These are phyloP conservation scores for Chlorella sp. DNA, from an alignment of 139 green algal species.

Conservation along the genomic window DNA sequence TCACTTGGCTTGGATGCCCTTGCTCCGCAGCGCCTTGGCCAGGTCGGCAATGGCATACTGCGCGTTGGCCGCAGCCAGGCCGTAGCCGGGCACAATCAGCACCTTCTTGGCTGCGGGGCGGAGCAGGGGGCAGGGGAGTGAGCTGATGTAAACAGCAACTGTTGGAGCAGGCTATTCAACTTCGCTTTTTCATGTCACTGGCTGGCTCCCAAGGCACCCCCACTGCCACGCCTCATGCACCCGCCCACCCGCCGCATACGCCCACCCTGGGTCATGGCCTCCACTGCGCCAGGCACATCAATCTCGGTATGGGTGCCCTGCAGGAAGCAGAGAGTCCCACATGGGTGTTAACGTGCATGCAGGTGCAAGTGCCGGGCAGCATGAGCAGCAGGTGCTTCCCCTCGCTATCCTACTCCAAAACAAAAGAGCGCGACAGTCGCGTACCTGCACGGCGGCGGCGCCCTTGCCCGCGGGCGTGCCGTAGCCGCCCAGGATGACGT, in stretches of 20 bases:
- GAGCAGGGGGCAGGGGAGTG: no score
- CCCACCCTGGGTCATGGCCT: conserved; percentile 21
- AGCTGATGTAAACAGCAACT: no score
- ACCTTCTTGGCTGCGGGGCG: conserved; percentile 59
- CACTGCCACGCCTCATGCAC: background rate
- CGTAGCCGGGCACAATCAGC: conserved; percentile 92
- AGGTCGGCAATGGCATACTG: conserved; percentile 83
- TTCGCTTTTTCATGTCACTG: no score
- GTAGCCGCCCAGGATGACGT: conserved; percentile 91
- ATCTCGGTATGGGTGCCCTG: conserved; percentile 33
- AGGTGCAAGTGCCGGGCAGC: no score
- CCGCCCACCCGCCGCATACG: no score
- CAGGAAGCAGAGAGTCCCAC: background rate
- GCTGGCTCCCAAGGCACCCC: background rate
- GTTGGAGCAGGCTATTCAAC: no score
- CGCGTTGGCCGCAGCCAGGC: conserved; percentile 87
- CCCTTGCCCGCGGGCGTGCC: conserved; percentile 39
- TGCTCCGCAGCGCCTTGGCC: conserved; percentile 62
- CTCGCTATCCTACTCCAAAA: no score
- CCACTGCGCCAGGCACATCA: conserved; percentile 1
- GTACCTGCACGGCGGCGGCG: background rate
- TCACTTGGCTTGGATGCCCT: conserved; percentile 63
- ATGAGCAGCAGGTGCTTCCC: no score
- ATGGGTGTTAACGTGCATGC: no score
- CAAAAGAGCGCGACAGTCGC: background rate